Evolutionary conservation across 345 rosid genomes (phyloP), one percentile per base, ranked within the genome.

Genomic region (Carallia brachiata): DNA sequence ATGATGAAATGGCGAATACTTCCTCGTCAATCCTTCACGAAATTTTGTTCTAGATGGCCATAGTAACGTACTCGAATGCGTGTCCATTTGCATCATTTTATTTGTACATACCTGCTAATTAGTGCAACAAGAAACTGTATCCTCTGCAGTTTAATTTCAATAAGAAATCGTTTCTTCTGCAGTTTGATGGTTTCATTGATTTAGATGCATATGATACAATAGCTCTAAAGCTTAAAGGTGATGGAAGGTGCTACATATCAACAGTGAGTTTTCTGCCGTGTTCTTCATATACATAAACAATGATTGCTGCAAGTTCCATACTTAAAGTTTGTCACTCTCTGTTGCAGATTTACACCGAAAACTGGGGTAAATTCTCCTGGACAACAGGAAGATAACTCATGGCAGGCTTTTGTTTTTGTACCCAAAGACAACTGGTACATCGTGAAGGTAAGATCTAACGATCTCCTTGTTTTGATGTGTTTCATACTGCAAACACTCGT

Each of bases 341-440:
- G 16, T 47, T 79, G 76, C 82, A 92, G 96, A 92, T 95, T 62
- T 95, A 95, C 81, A 92, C 97, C 0, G 98, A 92, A 76, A 95
- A 92, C 68, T 92, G 97, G 98, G 98, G 92, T 90, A 31, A 92
- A 95, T 83, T 89, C 92, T 48, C 98, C 97, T 17, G 96, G 94
- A 66, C 89, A 92, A 68, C 73, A 74, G 63, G 98, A 92, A 84
- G 99, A 92, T 83, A 92, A 92, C 82, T 90, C 99, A 71, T 95
- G 99, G 99, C 97, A 90, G 83, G 88, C 96, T 77, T 92, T 92
- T 74, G 86, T 92, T 63, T 81, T 77, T 78, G 90, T 81, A 65
- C 97, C 98, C 52, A 86, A 85, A 78, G 94, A 86, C 70, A 81
- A 81, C 65, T 92, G 96, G 97, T 90, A 84, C 62, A 88, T 87